Conservation (phyloP, 2,329 filamentous ascomycete genomes). For the Volutella citrinella region DNA sequence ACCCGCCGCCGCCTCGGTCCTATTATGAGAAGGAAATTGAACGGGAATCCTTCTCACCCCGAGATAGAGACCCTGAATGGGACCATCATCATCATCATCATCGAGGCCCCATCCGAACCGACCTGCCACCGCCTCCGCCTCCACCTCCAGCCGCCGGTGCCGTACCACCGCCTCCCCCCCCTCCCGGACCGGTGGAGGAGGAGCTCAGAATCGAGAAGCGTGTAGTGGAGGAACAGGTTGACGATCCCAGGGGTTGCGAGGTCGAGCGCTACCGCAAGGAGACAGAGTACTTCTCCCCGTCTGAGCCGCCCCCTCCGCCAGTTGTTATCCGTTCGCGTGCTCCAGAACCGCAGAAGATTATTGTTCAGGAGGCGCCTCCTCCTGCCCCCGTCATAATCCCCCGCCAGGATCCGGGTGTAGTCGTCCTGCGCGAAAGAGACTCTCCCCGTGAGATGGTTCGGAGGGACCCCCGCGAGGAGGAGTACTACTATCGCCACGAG, state of each 20-base stretch:
- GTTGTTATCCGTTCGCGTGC: slow-evolving; percentile 56
- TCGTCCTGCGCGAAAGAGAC: slow-evolving; percentile 43
- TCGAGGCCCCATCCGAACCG: no score
- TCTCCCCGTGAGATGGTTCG: slow-evolving; percentile 33
- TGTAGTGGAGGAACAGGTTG: slow-evolving; percentile 49
- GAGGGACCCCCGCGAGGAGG: slow-evolving; percentile 41
- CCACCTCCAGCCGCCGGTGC: neutral
- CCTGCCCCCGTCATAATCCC: slow-evolving; percentile 51
- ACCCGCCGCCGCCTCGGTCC: slow-evolving; percentile 16
- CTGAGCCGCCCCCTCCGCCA: slow-evolving; percentile 42
- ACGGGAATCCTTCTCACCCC: slow-evolving; percentile 22
- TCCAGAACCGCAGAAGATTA: slow-evolving; percentile 56
- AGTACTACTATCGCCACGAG: slow-evolving; percentile 51
- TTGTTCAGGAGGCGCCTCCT: slow-evolving; percentile 55
- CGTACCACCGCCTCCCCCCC: neutral
- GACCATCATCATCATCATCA: no score
- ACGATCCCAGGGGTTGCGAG: slow-evolving; percentile 45
- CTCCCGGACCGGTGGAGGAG: slow-evolving; percentile 37
- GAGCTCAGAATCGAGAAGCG: slow-evolving; percentile 54
- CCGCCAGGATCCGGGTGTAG: slow-evolving; percentile 42
- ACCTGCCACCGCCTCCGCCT: no score
- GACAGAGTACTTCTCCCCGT: slow-evolving; percentile 58
- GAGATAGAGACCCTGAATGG: neutral
- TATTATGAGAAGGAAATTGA: slow-evolving; percentile 23
- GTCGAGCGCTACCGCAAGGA: slow-evolving; percentile 60